Evolutionary conservation across 768 basidiomycete species (phyloP).

Genomic region (Boletus subcaerulescens): DNA sequence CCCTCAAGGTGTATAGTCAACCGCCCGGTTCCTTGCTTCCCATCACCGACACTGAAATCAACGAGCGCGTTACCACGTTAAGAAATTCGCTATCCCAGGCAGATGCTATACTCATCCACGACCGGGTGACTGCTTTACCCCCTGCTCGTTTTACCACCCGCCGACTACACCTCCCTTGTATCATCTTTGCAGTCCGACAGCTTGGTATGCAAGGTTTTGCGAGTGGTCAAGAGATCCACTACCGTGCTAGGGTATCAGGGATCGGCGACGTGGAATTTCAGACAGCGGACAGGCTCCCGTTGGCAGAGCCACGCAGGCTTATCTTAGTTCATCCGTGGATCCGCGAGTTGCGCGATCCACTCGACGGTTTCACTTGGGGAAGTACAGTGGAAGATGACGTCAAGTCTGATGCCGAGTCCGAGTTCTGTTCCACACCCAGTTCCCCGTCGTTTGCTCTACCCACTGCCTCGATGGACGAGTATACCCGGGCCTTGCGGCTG

Average conservation of each 20-base stretch:
- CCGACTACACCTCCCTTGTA: not conserved
- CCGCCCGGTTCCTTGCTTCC: not conserved
- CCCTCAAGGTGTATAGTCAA: not conserved
- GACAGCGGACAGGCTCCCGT: not conserved
- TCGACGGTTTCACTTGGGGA: not conserved
- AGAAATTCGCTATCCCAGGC: not conserved
- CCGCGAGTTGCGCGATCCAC: not conserved
- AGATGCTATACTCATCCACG: not conserved
- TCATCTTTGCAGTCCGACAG: not conserved
- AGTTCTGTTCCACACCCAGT: not conserved
- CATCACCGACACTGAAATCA: not conserved
- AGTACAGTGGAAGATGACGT: not conserved
- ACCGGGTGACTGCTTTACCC: not conserved
- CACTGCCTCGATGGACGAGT: not conserved
- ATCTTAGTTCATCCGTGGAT: slow-evolving; percentile 8
- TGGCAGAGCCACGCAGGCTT: not conserved
- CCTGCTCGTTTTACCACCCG: not conserved
- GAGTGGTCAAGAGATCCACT: not conserved
- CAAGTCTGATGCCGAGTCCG: not conserved
- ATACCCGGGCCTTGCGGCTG: not conserved
- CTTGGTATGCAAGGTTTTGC: not conserved
- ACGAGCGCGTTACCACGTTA: not conserved
- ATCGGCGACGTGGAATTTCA: not conserved
- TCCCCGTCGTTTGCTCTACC: not conserved
- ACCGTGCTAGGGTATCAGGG: not conserved